phyloP scores from a whole-genome alignment of 805 yeast species.

The Zygoascus flipseniorum region DNA sequence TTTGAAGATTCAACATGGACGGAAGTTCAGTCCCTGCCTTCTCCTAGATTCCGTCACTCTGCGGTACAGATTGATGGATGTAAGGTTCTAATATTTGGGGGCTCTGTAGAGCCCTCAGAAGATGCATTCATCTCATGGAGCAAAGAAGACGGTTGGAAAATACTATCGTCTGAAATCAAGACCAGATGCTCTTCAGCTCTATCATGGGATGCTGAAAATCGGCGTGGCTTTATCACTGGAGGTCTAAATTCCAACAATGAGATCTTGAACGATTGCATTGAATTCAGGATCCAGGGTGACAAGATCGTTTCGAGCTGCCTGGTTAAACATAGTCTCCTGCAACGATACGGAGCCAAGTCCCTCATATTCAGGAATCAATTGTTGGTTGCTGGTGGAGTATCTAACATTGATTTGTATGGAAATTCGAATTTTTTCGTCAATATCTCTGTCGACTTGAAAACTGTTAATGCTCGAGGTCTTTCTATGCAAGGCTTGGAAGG shows the following conservation, averaged over 20 bases:
- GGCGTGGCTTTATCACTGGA: slow-evolving; percentile 37
- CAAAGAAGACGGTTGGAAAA: slow-evolving; percentile 15
- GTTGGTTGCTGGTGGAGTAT: slow-evolving; percentile 51
- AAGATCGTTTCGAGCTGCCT: slow-evolving; percentile 32
- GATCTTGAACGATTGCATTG: slow-evolving; percentile 14
- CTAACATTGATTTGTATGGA: slow-evolving; percentile 30
- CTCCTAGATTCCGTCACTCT: slow-evolving; percentile 45
- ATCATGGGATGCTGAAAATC: slow-evolving; percentile 22
- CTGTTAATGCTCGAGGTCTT: neutral
- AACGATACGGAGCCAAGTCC: slow-evolving; percentile 38
- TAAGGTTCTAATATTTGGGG: slow-evolving; percentile 45
- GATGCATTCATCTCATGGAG: slow-evolving; percentile 12
- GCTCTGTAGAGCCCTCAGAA: slow-evolving; percentile 22
- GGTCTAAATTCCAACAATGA: slow-evolving; percentile 11
- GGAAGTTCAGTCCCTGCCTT: slow-evolving; percentile 32
- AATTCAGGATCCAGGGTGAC: slow-evolving; percentile 5
- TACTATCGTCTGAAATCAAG: slow-evolving; percentile 17
- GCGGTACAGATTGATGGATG: slow-evolving; percentile 26
- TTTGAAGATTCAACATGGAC: slow-evolving; percentile 35
- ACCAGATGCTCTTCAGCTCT: slow-evolving; percentile 33
- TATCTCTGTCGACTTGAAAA: slow-evolving; percentile 5
- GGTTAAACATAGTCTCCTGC: slow-evolving; percentile 1
- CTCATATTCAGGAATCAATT: slow-evolving; percentile 28
- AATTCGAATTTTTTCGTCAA: slow-evolving; percentile 32
- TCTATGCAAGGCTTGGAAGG: slow-evolving; percentile 4